Percentiles rank a stretch among this genome's conserved stretches.
Evolutionary conservation across 352 stramenopile species (phyloP).

Genomic region (Globisporangium lucens): DNA sequence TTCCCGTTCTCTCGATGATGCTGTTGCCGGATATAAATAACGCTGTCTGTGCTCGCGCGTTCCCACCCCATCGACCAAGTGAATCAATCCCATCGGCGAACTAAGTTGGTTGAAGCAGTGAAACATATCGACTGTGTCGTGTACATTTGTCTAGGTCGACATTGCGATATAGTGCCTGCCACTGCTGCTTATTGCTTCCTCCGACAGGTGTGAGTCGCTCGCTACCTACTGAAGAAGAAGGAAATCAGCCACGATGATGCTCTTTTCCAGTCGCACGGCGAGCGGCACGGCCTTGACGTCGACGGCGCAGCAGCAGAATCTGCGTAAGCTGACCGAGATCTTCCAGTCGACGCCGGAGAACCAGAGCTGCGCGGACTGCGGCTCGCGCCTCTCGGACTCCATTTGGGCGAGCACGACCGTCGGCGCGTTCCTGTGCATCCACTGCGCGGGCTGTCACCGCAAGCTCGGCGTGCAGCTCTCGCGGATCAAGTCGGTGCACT

Average conservation of each 20-base stretch:
- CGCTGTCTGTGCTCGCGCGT: neutral
- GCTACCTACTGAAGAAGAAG: neutral
- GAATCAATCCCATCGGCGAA: neutral
- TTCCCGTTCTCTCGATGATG: neutral
- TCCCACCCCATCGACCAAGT: neutral
- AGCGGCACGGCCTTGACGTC: slow-evolving; percentile 22
- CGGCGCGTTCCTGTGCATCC: slow-evolving; percentile 93
- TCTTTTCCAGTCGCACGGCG: slow-evolving; percentile 31
- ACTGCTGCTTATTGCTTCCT: neutral
- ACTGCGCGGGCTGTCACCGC: slow-evolving; percentile 94
- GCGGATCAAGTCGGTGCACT: slow-evolving; percentile 73
- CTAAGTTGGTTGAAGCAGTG: neutral
- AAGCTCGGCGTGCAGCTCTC: slow-evolving; percentile 95
- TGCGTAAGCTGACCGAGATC: slow-evolving; percentile 60
- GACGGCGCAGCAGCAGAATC: slow-evolving; percentile 32
- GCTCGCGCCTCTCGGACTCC: slow-evolving; percentile 58
- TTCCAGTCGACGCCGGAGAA: slow-evolving; percentile 60
- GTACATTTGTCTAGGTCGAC: neutral
- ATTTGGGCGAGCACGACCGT: slow-evolving; percentile 95
- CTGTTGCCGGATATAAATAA: neutral
- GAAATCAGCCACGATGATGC: slow-evolving; percentile 27
- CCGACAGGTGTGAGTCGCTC: neutral
- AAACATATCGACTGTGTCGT: neutral
- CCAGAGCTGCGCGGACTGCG: slow-evolving; percentile 80
- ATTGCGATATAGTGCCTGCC: neutral